Percentiles rank a stretch among this genome's conserved stretches.
These are phyloP conservation scores for Strobilomyces confusus DNA, from an alignment of 768 basidiomycete species.

Conservation along the genomic window DNA sequence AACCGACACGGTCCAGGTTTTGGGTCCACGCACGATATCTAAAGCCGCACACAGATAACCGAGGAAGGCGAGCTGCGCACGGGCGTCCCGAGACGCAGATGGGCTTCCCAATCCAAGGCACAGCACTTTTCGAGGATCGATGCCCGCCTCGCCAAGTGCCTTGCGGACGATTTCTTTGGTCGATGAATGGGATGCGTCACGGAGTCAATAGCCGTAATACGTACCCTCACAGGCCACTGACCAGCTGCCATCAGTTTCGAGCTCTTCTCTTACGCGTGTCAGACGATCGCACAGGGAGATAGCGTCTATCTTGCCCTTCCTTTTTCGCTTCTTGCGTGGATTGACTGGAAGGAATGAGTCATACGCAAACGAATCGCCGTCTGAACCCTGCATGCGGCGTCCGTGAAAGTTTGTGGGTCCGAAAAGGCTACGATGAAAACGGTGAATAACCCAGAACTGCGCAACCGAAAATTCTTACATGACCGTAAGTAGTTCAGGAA, in stretches of 20 bases:
- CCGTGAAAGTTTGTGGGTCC: not conserved
- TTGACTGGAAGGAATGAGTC: conserved; percentile 49
- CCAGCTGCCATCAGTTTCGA: conserved; percentile 47
- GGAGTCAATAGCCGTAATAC: conserved; percentile 28
- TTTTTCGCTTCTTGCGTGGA: conserved; percentile 49
- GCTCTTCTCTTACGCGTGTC: conserved; percentile 42
- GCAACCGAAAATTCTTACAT: not conserved
- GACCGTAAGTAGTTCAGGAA: not conserved
- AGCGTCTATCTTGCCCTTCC: conserved; percentile 30
- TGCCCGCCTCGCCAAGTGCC: conserved; percentile 25
- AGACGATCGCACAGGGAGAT: conserved; percentile 38
- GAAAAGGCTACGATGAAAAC: not conserved
- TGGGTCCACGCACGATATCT: conserved; percentile 52
- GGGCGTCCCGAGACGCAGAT: conserved; percentile 53
- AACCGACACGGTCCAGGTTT: conserved; percentile 13
- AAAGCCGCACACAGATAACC: conserved; percentile 48
- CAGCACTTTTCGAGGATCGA: conserved; percentile 38
- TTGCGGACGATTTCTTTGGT: conserved; percentile 35
- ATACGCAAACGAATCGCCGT: conserved; percentile 33
- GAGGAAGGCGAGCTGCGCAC: conserved; percentile 68
- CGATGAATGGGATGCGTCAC: not conserved
- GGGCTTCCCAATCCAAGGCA: conserved; percentile 79
- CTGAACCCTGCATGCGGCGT: conserved; percentile 12
- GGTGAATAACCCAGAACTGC: not conserved
- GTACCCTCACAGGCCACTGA: conserved; percentile 52